phyloP scores from a whole-genome alignment of 306 rosid genomes.

The Medicago ruthenica region DNA sequence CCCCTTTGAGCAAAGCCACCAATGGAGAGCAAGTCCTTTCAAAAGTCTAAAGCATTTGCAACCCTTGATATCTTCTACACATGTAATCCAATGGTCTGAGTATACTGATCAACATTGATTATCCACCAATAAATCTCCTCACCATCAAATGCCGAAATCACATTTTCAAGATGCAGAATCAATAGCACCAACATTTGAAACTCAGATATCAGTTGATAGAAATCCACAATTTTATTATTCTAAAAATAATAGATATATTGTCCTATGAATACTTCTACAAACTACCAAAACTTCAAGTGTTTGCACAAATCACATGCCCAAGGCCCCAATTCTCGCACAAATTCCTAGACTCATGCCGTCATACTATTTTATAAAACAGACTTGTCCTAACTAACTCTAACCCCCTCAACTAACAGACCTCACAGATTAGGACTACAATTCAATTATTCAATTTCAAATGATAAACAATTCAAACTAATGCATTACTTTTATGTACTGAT shows the following conservation, averaged over 20 bases:
- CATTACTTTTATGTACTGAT: not conserved
- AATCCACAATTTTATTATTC: not conserved
- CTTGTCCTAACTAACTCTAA: constrained; percentile 1
- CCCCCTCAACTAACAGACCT: not conserved
- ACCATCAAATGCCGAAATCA: not conserved
- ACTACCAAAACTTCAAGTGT: constrained; percentile 1
- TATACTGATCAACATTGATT: constrained; percentile 1
- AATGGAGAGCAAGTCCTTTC: not conserved
- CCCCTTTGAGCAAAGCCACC: constrained; percentile 1
- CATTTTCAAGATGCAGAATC: constrained; percentile 18
- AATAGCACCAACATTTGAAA: not conserved
- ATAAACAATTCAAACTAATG: constrained; percentile 25
- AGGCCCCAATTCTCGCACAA: constrained; percentile 1
- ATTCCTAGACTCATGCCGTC: constrained; percentile 10
- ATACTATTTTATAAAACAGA: not conserved
- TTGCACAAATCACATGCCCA: constrained; percentile 5
- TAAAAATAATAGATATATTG: constrained; percentile 10
- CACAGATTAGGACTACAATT: not conserved
- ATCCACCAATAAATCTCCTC: not conserved
- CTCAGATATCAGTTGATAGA: constrained; percentile 18
- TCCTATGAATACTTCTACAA: not conserved
- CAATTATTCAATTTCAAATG: constrained; percentile 13
- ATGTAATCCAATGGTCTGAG: not conserved
- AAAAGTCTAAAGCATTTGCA: constrained; percentile 4
- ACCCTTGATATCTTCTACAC: constrained; percentile 18